phyloP scores from a whole-genome alignment of 306 rosid genomes.

The Arachis stenosperma region DNA sequence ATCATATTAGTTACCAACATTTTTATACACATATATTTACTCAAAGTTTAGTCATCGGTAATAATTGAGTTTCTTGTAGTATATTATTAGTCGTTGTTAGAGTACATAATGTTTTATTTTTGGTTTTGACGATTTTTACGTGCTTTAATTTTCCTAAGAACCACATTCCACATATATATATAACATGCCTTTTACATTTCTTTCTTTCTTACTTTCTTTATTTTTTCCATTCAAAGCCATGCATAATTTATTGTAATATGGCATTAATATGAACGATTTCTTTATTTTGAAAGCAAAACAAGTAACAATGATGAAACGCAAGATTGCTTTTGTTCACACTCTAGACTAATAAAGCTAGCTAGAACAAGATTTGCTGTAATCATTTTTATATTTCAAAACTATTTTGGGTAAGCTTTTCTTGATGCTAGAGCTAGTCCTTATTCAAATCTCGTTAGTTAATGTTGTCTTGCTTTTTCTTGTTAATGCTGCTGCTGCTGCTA shows the following conservation, averaged over 20 bases:
- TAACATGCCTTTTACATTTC: neutral
- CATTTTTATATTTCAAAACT: constrained; percentile 29
- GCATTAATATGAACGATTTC: neutral
- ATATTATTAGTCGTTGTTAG: too few relatives aligned
- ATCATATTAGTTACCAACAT: too few relatives aligned
- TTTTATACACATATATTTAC: too few relatives aligned
- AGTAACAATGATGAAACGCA: constrained; percentile 21
- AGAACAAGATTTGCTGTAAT: constrained; percentile 28
- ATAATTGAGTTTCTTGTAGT: too few relatives aligned
- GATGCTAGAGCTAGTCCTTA: constrained; percentile 29
- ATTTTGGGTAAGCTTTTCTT: constrained; percentile 41
- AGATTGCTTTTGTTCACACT: constrained; percentile 44
- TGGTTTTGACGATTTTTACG: neutral
- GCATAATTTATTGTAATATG: neutral
- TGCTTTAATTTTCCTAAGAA: neutral
- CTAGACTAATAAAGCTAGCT: constrained; percentile 39
- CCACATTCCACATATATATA: neutral
- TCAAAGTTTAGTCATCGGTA: too few relatives aligned
- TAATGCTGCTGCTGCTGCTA: constrained; percentile 11
- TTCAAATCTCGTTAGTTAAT: constrained; percentile 34
- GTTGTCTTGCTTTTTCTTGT: constrained; percentile 39
- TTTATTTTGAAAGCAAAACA: neutral
- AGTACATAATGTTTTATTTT: too few relatives aligned
- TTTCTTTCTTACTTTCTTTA: neutral
- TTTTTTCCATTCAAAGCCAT: constrained; percentile 6